phyloP scores from a whole-genome alignment of 2,329 filamentous ascomycete species.

The Fusarium bulbicola region DNA sequence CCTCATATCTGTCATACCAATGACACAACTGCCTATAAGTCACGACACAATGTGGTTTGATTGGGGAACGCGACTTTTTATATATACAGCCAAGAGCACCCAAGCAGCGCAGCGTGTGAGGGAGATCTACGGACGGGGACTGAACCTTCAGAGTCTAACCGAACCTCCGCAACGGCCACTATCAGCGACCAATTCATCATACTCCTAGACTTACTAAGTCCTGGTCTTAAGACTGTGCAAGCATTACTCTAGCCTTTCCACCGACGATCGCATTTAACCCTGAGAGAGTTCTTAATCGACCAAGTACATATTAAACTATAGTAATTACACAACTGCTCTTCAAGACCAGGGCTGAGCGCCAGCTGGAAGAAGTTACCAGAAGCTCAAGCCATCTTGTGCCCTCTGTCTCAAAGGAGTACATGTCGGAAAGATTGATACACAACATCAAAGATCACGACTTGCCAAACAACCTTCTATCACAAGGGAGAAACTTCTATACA shows the following conservation, averaged over 20 bases:
- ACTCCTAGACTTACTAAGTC: neutral
- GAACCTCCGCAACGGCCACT: neutral
- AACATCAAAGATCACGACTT: neutral
- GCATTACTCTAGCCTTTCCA: neutral
- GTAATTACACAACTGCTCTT: too few relatives aligned
- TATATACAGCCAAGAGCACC: neutral
- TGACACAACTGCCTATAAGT: accelerated
- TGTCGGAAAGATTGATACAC: neutral
- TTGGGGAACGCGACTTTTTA: neutral
- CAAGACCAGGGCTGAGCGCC: neutral
- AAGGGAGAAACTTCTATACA: neutral
- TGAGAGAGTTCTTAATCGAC: accelerated
- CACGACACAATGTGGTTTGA: neutral
- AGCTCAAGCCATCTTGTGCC: neutral
- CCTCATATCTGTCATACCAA: neutral
- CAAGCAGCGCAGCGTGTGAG: neutral
- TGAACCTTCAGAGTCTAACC: neutral
- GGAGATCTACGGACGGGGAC: too few relatives aligned
- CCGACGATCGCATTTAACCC: accelerated
- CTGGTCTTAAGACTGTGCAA: neutral
- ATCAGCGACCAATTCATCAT: neutral
- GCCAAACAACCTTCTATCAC: accelerated
- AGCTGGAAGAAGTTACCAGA: neutral
- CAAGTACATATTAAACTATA: neutral
- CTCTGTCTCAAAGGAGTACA: too few relatives aligned